Evolutionary conservation across 352 stramenopile genomes (phyloP), one percentile per base, ranked within the genome.

Genomic region (Albugo candida): DNA sequence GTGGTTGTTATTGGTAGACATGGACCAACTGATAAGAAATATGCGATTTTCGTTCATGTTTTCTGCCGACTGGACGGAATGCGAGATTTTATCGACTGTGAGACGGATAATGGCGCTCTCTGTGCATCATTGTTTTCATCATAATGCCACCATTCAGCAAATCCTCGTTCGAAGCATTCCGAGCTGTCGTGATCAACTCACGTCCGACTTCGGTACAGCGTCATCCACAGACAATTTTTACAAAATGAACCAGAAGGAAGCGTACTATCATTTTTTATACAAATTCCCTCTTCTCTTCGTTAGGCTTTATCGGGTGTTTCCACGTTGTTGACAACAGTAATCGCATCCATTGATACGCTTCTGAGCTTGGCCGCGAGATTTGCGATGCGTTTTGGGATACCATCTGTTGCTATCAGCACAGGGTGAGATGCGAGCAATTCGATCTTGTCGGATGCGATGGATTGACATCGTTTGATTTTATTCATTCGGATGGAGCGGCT

Each of bases 111-210:
- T 91, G 35, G 72, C 70, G n/a, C 87, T 91, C 43, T 72, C 74
- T 0, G 73, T 84, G 44, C 77, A 91, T 54, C 77, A 91, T 53
- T 82, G 63, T 51, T 87, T 91, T 54, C 77, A 91, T 60, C 77
- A 91, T 59, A 87, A 87, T 53, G 74, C 75, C 45, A 48, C 87
- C 45, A 72, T 80, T 37, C 81, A 83, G 52, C 60, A 85, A 41
- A 54, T 91, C 45, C 54, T 87, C 45, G 58, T 58, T 13, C 61
- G 76, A 42, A 67, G 86, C 47, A 86, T 85, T 44, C 73, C 75
- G 2, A 34, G 60, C 10, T 31, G 24, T 43, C 8, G 3, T 8
- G 45, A 72, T 8, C 35, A 1, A 1, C 36, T 86, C 12, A 70
- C 75, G 5, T 41, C 48, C 10, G 48, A 55, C 14, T 91, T 83